Conservation (phyloP, 2,329 filamentous ascomycete genomes). For the Fusarium brevicatenulatum region DNA sequence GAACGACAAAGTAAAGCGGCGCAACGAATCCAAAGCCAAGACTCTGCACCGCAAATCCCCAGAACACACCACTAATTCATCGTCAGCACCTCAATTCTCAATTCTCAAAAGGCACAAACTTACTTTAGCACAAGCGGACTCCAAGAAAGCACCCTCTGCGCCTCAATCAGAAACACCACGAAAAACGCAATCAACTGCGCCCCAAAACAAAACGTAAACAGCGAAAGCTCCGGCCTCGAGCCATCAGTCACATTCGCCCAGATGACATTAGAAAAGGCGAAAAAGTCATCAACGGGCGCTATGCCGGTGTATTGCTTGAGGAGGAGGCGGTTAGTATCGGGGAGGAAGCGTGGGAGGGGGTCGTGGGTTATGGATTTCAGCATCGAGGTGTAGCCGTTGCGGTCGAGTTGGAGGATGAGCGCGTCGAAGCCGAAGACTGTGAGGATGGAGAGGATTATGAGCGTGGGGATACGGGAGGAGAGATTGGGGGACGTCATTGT, state of each 20-base stretch:
- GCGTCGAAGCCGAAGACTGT: conserved; percentile 37
- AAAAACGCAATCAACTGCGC: conserved; percentile 36
- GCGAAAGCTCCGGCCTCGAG: conserved; percentile 33
- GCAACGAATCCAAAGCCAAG: conserved; percentile 39
- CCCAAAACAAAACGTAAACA: conserved; percentile 38
- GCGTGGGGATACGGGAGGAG: conserved; percentile 18
- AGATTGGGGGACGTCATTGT: conserved; percentile 8
- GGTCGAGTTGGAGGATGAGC: conserved; percentile 35
- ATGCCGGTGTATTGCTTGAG: conserved; percentile 36
- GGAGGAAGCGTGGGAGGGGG: conserved; percentile 30
- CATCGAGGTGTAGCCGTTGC: conserved; percentile 36
- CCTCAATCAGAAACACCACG: conserved; percentile 36
- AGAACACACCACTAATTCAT: conserved; percentile 34
- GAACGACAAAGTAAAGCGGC: conserved; percentile 36
- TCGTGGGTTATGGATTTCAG: conserved; percentile 25
- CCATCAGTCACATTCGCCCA: conserved; percentile 41
- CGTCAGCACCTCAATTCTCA: background rate
- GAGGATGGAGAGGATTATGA: conserved; percentile 27
- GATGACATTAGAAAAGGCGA: conserved; percentile 34
- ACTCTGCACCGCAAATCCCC: conserved; percentile 36
- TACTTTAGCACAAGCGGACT: conserved; percentile 36
- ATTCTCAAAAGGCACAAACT: background rate
- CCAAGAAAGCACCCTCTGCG: conserved; percentile 19
- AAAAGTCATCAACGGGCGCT: conserved; percentile 24
- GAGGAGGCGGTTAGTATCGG: conserved; percentile 30